Base-by-base conservation (phyloP, 2,329 filamentous ascomycete genomes). In the Decorospora gaudefroyi region DNA sequence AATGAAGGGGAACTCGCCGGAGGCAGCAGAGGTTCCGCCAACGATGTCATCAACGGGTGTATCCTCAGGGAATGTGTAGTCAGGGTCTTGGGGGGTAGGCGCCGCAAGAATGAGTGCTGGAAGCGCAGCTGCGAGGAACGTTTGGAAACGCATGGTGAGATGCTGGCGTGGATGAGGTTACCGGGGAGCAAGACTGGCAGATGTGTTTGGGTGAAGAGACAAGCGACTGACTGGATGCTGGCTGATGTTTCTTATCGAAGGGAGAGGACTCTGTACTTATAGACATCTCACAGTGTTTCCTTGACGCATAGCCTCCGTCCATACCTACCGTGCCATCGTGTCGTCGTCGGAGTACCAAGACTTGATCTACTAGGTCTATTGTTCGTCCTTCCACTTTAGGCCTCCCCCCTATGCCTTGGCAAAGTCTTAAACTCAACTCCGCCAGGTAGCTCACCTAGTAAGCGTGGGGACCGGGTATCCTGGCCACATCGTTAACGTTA, bases 1-100 rank as follows among this genome's bases (percentile, higher is more conserved):
- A 31, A 65, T 63, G 58, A 52, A 65, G 43, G 62, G 62, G 35
- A 61, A 61, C 10, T 65, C 62, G 25, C 59, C 61, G 11, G 53
- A 46, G 11, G 40, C 4, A 26, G 62, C 62, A n/a, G 51, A 31
- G 0, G 41, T 42, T 38, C 62, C 62, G 33, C 62, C 62, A 27
- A 65, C 62, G 27, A 65, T 65, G 21, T 43, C 32, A 3, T 44
- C 44, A 29, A 18, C 22, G 19, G 44, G 44, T 19, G 19, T 18
- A 12, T 40, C 42, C 4, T 40, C 47, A 15, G 38, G 42, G 42
- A 45, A 46, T 9, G 42, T 33, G 17, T 32, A 36, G 19, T 41
- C 34, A 28, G 41, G 41, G 32, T 53, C 54, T 39, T 64, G 61
- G 22, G 62, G 62, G 31, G 55, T 53, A 15, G 61, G 53, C 35